Base-by-base conservation (phyloP, 2,329 filamentous ascomycete species). In the Venturia pyrina region DNA sequence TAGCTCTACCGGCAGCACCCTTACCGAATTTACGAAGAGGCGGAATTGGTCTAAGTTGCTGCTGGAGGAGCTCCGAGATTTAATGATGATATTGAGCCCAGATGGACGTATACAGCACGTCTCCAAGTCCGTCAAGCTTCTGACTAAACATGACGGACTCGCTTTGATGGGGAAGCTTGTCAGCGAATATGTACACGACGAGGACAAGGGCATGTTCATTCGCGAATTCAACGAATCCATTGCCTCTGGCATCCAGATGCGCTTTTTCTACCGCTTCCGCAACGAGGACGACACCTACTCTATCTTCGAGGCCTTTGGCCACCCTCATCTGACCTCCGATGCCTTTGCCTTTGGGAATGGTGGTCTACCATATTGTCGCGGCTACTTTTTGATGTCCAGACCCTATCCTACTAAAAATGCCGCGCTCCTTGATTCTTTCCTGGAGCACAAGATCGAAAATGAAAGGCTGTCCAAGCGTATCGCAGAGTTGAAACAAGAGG, bases 381-480 rank as follows among this genome's bases (percentile, higher is more conserved):
- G 93, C 46, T 91, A 97, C 71, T 97, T 97, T 75, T 90, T 98
- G 81, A 93, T 96, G 87, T 87, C 91, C 10, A 85, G 93, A 24
- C 90, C 90, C 1, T 96, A 97, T 75, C 92, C 91, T 5, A 96
- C 90, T 40, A 93, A 90, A 77, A 96, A 93, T 73, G 88, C 91
- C 0, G 85, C 85, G 3, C 82, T 97, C 13, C 82, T 97, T 24
- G 93, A 98, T 77, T 96, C 92, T 0, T 97, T 97, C 72, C 81
- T 98, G 37, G 93, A 98, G 75, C 93, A 97, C 79, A 97, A 97
- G 77, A 93, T 96, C 65, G 93, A 97, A 75, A 96, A 97, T 72
- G 92, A 96, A 78, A 86, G 93, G 5, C 78, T 98, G 62, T 87
- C 86, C 72, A 89, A 91, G 71, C 87, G 91, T 56, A 96, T 98